Evolutionary conservation across 164 flowering plant species (phyloP).

Genomic region (Nymphaea thermarum): DNA sequence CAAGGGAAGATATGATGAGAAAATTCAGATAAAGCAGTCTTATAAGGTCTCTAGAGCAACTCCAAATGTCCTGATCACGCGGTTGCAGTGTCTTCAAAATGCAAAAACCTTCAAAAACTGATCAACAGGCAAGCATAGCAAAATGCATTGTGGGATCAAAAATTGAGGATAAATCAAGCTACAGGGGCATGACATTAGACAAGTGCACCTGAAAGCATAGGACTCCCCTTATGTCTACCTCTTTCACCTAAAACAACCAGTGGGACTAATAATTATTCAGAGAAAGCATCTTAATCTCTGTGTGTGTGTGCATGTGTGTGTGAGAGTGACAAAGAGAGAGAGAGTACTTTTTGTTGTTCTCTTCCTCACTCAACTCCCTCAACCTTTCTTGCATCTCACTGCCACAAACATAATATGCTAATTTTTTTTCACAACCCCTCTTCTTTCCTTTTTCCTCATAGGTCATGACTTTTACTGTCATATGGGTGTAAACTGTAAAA

Average conservation of each 20-base stretch:
- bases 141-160: background rate
- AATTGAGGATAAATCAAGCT: background rate
- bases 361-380: conserved; percentile 81
- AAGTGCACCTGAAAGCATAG: conserved; percentile 52
- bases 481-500: too few species aligned
- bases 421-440: background rate
- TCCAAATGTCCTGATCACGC: too few species aligned
- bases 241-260: conserved; percentile 75
- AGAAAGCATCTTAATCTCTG: background rate
- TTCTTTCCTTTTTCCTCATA: background rate
- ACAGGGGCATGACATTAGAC: background rate
- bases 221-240: conserved; percentile 57
- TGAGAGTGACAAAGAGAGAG: background rate
- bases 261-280: background rate
- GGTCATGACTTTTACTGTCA: too few species aligned
- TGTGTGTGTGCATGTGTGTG: background rate
- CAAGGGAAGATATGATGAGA: too few species aligned
- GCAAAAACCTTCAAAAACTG: too few species aligned
- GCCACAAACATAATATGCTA: conserved; percentile 9
- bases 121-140: too few species aligned
- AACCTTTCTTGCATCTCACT: conserved; percentile 92
- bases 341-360: conserved; percentile 59
- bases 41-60: too few species aligned
- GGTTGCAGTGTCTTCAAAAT: too few species aligned
- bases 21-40: too few species aligned